Evolutionary conservation across 176 grass and related monocot genomes (phyloP).

Genomic region (Triticum aestivum): DNA sequence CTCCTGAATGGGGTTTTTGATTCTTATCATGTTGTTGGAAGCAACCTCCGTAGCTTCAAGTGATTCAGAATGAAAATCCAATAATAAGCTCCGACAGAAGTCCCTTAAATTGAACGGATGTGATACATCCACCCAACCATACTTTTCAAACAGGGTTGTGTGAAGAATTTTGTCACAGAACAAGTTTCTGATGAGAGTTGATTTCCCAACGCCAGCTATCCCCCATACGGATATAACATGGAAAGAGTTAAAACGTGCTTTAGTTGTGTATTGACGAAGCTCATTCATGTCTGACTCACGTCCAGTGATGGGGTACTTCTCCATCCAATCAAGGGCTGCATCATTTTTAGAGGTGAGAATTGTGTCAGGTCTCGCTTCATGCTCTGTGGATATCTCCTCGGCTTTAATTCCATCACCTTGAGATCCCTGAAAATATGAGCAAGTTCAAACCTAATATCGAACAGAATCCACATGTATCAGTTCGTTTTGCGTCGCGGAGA

Average conservation of each 20-base stretch:
- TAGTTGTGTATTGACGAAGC: background rate
- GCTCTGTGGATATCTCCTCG: background rate
- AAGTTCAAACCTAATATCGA: background rate
- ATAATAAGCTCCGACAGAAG: background rate
- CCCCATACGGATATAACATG: constrained; percentile 25
- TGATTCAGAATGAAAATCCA: background rate
- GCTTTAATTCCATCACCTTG: background rate
- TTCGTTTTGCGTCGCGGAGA: background rate
- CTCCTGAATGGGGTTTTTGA: background rate
- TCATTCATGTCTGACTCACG: background rate
- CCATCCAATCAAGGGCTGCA: background rate
- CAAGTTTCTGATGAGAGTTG: background rate
- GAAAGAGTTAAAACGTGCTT: background rate
- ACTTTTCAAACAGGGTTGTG: fast-evolving
- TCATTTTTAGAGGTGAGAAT: fast-evolving
- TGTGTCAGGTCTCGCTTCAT: background rate
- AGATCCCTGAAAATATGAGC: background rate
- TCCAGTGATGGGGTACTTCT: background rate
- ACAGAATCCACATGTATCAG: background rate
- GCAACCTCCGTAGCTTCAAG: background rate
- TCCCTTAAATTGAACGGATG: background rate
- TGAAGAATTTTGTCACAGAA: background rate
- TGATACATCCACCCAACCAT: background rate
- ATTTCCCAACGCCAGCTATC: constrained; percentile 1
- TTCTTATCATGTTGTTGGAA: background rate